Evolutionary conservation across 164 flowering plant species (phyloP).

Genomic region (Vitis rupestris): DNA sequence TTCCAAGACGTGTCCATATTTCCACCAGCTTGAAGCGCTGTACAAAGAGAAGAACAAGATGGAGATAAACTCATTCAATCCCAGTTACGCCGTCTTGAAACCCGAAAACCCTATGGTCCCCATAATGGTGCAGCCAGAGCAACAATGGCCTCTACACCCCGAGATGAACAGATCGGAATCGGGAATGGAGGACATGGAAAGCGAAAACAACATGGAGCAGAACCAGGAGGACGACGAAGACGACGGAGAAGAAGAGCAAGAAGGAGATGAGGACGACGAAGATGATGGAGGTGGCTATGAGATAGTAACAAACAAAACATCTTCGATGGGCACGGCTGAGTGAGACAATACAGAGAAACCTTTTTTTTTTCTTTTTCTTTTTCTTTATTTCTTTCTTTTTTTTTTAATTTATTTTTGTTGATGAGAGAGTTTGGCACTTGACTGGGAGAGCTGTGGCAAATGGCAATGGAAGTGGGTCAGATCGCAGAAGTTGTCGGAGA

Average conservation of each 20-base stretch:
- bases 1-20: constrained; percentile 78
- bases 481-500: neutral
- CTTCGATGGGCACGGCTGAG: constrained; percentile 21
- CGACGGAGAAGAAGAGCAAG: constrained; percentile 29
- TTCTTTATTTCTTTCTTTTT: neutral
- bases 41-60: constrained; percentile 46
- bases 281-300: constrained; percentile 40
- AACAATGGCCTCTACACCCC: constrained; percentile 53
- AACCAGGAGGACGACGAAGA: constrained; percentile 19
- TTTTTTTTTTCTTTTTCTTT: too few relatives aligned
- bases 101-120: constrained; percentile 31
- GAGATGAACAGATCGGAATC: constrained; percentile 7
- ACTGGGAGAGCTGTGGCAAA: too few relatives aligned
- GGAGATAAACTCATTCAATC: constrained; percentile 4
- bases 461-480: neutral
- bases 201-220: constrained; percentile 18
- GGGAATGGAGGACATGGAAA: constrained; percentile 18
- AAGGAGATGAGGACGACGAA: constrained; percentile 28
- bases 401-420: neutral
- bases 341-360: neutral
- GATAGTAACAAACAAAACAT: constrained; percentile 39
- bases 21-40: constrained; percentile 62
- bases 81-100: neutral
- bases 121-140: constrained; percentile 56
- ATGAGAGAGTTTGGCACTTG: neutral